These are phyloP conservation scores for Scheffersomyces lignosus DNA, from an alignment of 805 yeast species.

Conservation along the genomic window DNA sequence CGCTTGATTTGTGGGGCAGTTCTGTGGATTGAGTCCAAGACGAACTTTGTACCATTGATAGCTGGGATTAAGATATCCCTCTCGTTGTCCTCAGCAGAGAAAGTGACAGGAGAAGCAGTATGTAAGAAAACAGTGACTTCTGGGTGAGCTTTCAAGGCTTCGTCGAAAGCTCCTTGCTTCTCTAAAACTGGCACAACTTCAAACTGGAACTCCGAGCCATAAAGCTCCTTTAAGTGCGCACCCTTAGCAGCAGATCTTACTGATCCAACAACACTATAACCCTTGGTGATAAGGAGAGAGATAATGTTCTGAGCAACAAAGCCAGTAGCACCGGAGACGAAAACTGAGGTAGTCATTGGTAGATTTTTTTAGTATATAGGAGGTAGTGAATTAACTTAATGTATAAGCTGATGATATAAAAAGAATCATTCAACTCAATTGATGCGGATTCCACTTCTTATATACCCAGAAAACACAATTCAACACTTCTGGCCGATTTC, in stretches of 20 bases:
- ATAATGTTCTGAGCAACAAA: slow-evolving; percentile 52
- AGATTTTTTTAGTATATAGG: too few species aligned
- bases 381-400: too few species aligned
- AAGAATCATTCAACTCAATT: too few species aligned
- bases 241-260: slow-evolving; percentile 41
- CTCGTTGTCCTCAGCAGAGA: slow-evolving; percentile 6
- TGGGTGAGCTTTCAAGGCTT: slow-evolving; percentile 38
- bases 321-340: slow-evolving; percentile 56
- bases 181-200: slow-evolving; percentile 30
- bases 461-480: too few species aligned
- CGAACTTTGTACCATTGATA: slow-evolving; percentile 5
- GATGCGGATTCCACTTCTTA: too few species aligned
- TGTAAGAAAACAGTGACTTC: slow-evolving; percentile 46
- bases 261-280: slow-evolving; percentile 52
- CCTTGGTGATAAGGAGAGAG: slow-evolving; percentile 35
- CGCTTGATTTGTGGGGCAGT: slow-evolving; percentile 1
- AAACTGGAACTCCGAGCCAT: slow-evolving; percentile 16
- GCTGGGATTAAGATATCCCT: slow-evolving; percentile 13
- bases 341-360: too few species aligned
- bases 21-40: slow-evolving; percentile 1
- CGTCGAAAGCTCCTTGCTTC: slow-evolving; percentile 44
- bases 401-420: too few species aligned
- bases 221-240: slow-evolving; percentile 12
- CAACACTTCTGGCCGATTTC: too few species aligned
- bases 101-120: slow-evolving; percentile 49